Percentiles rank a stretch among this genome's conserved stretches.
Evolutionary conservation across 1,284 basidiomycete species (phyloP).

Genomic region (Microbotryomycetes sp.): DNA sequence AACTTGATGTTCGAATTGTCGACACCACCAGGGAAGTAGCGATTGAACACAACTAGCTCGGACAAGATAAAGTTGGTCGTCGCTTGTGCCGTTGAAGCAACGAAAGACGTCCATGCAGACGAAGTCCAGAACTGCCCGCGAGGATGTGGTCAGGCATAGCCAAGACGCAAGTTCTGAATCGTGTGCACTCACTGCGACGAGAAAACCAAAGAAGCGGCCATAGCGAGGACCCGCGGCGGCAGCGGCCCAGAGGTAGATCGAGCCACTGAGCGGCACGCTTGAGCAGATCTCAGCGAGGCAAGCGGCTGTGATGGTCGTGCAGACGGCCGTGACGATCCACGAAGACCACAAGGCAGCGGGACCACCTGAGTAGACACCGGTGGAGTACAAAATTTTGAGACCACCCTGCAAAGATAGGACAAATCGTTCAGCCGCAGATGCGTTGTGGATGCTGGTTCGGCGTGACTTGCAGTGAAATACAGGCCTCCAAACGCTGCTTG

Average conservation of each 20-base stretch:
- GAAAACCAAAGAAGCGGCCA: slow-evolving; percentile 69
- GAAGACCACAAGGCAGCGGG: slow-evolving; percentile 78
- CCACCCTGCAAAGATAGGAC: slow-evolving; percentile 52
- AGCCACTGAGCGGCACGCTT: slow-evolving; percentile 72
- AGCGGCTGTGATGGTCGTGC: slow-evolving; percentile 74
- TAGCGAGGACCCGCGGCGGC: slow-evolving; percentile 71
- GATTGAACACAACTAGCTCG: slow-evolving; percentile 63
- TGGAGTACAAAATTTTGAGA: slow-evolving; percentile 59
- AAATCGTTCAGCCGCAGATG: neutral
- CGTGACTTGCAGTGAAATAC: slow-evolving; percentile 60
- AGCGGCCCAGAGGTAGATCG: slow-evolving; percentile 82
- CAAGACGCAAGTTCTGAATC: too few relatives aligned
- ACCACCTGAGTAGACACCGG: slow-evolving; percentile 73
- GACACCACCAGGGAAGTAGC: slow-evolving; percentile 68
- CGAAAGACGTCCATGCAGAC: slow-evolving; percentile 82
- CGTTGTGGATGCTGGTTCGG: neutral
- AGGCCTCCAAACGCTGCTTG: slow-evolving; percentile 73
- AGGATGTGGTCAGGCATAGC: neutral
- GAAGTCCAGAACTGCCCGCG: slow-evolving; percentile 11
- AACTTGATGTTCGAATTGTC: slow-evolving; percentile 65
- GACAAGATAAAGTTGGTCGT: slow-evolving; percentile 68
- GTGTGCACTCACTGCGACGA: too few relatives aligned
- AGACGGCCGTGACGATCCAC: slow-evolving; percentile 65
- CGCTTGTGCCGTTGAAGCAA: slow-evolving; percentile 71
- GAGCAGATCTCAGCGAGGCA: slow-evolving; percentile 80